phyloP scores from a whole-genome alignment of 2,329 filamentous ascomycete genomes.

The Alternaria viburni region DNA sequence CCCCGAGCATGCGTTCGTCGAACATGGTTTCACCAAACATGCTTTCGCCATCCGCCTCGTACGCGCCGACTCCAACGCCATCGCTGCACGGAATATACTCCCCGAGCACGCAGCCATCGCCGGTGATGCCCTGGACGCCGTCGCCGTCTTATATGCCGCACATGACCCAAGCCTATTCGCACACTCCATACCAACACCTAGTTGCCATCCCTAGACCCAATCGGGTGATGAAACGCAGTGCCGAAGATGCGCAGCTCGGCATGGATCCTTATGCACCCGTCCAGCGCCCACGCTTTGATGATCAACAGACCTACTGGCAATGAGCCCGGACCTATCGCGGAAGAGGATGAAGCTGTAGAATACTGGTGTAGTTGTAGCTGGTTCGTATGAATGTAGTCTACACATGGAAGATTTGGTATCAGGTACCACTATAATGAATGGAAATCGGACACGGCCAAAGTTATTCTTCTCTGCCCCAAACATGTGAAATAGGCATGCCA shows the following conservation, averaged over 20 bases:
- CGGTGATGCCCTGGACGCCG: background rate
- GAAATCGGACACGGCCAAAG: no score
- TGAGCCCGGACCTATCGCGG: no score
- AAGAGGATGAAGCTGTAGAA: no score
- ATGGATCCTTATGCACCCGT: background rate
- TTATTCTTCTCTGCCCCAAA: no score
- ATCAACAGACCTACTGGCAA: no score
- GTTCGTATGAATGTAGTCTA: no score
- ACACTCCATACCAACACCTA: background rate
- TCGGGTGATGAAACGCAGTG: background rate
- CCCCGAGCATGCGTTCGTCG: background rate
- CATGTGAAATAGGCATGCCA: no score
- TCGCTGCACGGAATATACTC: background rate
- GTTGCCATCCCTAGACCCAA: background rate
- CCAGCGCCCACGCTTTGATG: background rate
- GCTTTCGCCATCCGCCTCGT: background rate
- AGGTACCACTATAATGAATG: no score
- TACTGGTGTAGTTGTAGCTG: no score
- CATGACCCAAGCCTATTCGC: background rate
- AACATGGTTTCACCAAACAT: background rate
- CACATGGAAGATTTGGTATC: no score
- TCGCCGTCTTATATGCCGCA: background rate
- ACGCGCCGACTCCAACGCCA: background rate
- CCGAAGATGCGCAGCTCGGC: background rate
- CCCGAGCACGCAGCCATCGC: background rate